Base-by-base conservation (phyloP, 192 early-diverging fungal genomes). In the Piromyces sp. region DNA sequence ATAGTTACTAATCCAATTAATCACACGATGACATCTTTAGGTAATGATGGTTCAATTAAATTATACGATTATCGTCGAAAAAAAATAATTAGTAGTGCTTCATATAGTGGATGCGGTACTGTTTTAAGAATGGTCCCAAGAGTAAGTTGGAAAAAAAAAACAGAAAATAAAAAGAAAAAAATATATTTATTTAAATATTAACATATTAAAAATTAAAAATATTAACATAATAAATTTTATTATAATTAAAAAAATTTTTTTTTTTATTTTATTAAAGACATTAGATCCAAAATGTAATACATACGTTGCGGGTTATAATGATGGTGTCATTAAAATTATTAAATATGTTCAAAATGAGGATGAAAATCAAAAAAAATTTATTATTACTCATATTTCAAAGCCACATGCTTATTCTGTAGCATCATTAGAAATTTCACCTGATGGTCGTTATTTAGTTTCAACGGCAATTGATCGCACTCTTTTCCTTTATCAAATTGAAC, bases 401-500 rank as follows among this genome's bases (percentile, higher is more conserved):
- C 91, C 91, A 1, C 90, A 91, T 80, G 85, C 82, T 13, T 30
- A 26, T 16, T 81, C 87, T 5, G 87, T 92, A 33, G 84, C 85
- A 29, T 31, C 79, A 30, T 86, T 91, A 51, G 82, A 80, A 17
- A 82, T 92, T 16, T 89, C 90, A 9, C 81, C 86, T 4, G 90
- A 92, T 79, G 90, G 89, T 13, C 84, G 83, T 11, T 86, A 84
- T 78, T 81, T 92, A 80, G 89, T 88, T 1, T 90, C 88, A 3
- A 83, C 83, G 22, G 86, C 87, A 19, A 82, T 80, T 14, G 90
- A 92, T 83, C 37, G 80, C 11, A 89, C 90, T 13, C 81, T 89
- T 9, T 92, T 92, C 83, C 84, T 92, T 33, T 92, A 91, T 83
- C 83, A 86, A 81, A 84, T 91, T 26, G 26, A 29, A n/a, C 33